Base-by-base conservation (phyloP, 163 green algal species). In the Scenedesmus sp. region DNA sequence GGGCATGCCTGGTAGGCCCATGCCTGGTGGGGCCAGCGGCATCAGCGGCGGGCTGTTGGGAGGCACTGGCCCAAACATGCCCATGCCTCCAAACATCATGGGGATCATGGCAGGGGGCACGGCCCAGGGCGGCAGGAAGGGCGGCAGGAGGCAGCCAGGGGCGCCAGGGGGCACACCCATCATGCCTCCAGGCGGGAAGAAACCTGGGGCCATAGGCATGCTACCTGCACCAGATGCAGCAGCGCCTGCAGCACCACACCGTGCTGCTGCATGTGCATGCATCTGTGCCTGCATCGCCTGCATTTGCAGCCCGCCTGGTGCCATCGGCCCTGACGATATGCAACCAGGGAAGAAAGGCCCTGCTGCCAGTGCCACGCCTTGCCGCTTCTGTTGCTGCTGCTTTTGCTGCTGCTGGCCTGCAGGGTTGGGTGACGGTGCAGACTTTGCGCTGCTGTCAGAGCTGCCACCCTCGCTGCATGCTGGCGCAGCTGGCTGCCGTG, bases 381-480 rank as follows among this genome's bases (percentile, higher is more conserved):
- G 46, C 46, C 37, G 82, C 49, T 73, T 51, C 81, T 43, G n/a
- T 30, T 51, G 82, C 49, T 73, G 81, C 81, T 43, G n/a, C 30
- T 51, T n/a, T n/a, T 46, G 49, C 51, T 70, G 81, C 44, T 87
- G 82, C n/a, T 35, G 51, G 82, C 46, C 73, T 82, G 30, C 30
- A 30, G 46, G 46, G 81, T 30, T 43, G 83, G 65, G 85, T 51
- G 72, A 85, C 9, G 85, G 85, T 44, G 85, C 85, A 49, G 85
- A 90, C 85, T 90, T 90, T n/a, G 85, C 85, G 16, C 85, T 90
- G 72, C 85, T 90, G 85, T 90, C 85, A 56, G 85, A 90, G 46
- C 85, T 49, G 44, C 85, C 85, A 3, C 85, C 85, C 85, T 90
- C 85, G 37, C 85, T 90, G 85, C 85, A 90, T n/a, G 85, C 85